A percentile compares a stretch with the other conserved stretches of the same genome.
These are phyloP conservation scores for Silene coronaria DNA, from an alignment of 179 eudicot genomes.

Conservation along the genomic window DNA sequence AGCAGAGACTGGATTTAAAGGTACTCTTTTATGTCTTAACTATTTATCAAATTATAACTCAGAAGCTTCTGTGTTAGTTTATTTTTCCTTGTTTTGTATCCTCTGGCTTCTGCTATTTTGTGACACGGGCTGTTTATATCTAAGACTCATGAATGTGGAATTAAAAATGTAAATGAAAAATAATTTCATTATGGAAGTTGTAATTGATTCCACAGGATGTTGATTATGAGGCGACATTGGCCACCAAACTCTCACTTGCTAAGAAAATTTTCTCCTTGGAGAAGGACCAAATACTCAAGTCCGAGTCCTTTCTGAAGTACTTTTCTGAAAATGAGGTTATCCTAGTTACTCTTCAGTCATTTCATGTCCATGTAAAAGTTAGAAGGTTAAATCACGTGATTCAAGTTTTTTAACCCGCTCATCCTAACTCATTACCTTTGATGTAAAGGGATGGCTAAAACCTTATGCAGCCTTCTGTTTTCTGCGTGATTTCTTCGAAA, in stretches of 20 bases:
- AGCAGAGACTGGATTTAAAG: conserved; percentile 62
- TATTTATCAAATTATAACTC: background rate
- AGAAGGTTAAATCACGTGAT: background rate
- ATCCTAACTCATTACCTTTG: conserved; percentile 23
- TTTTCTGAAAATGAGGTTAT: conserved; percentile 80
- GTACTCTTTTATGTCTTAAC: conserved; percentile 28
- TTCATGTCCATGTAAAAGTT: background rate
- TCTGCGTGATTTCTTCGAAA: conserved; percentile 90
- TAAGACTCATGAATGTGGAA: too few species aligned
- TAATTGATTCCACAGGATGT: conserved; percentile 50
- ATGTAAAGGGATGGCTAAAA: conserved; percentile 79
- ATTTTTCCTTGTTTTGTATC: background rate
- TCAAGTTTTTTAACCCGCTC: background rate
- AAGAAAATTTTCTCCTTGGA: conserved; percentile 67
- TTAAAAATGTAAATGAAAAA: too few species aligned
- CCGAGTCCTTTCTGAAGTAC: conserved; percentile 58
- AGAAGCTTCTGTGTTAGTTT: too few species aligned
- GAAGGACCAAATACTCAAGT: conserved; percentile 55
- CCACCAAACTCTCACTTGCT: conserved; percentile 77
- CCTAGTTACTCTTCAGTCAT: conserved; percentile 4
- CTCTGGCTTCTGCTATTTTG: background rate
- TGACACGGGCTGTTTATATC: too few species aligned
- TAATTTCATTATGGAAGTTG: background rate
- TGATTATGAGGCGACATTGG: conserved; percentile 87
- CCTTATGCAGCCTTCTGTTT: conserved; percentile 97